Evolutionary conservation across 192 early-diverging fungal genomes (phyloP), one percentile per base, ranked within the genome.

Genomic region (Dispira simplex): DNA sequence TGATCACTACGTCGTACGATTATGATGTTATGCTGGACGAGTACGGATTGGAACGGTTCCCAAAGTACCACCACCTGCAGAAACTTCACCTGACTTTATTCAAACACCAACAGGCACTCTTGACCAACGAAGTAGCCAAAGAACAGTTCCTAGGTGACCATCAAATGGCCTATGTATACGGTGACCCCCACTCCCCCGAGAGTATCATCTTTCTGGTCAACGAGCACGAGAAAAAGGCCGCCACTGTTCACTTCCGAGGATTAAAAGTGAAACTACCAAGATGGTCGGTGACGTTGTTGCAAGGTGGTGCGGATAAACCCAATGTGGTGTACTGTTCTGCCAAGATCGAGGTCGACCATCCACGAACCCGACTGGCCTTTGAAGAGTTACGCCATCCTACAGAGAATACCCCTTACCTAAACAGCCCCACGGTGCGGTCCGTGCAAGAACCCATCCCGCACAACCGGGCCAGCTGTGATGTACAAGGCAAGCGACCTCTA

Each of bases 31-130:
- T 76, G 44, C 44, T 76, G 44, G 74, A 76, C 64, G 69, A 76
- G 69, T 76, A 76, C 27, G 74, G 74, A 3, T 52, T 76, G 67
- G 74, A 72, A 49, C 72, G 72, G 58, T 76, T 69, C 69, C 74
- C 74, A 10, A 76, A 76, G 63, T 76, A 76, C 46, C 60, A 73
- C 53, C 74, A 76, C 23, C 64, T 76, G 43, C 67, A 51, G 18
- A 58, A 65, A 20, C 69, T 76, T 11, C 74, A 76, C 48, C 18
- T 47, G 26, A 43, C 52, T 0, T 47, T 70, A 14, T 44, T 73
- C 11, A 65, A 71, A 16, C 67, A 70, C 44, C 47, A 63, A 12
- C 48, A 63, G 0, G 32, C 67, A 46, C 58, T 75, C 21, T 62
- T 65, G 11, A 51, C 43, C 49, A 69, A 63, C 47, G 28, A 63